Base-by-base conservation (phyloP, 164 flowering plant species). In the Houttuynia cordata region DNA sequence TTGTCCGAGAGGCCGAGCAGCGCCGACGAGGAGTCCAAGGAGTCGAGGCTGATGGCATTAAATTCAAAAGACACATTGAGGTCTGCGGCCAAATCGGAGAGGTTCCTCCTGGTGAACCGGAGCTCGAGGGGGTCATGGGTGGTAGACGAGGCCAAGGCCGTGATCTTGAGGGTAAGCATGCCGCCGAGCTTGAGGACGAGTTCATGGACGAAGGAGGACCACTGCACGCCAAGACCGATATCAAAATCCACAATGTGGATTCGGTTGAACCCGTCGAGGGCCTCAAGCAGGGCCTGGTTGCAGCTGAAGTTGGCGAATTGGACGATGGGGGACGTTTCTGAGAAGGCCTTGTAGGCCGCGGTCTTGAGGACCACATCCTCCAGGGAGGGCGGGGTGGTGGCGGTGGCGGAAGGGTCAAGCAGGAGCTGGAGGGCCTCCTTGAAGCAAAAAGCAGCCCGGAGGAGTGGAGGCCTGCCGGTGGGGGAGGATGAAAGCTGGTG, bases 161-260 rank as follows among this genome's bases (percentile, higher is more conserved):
- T 87, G 56, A 87, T 87, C 62, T 74, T 86, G 24, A 89, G 58
- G 0, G 79, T 69, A 0, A 80, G 82, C 0, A 76, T 58, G 23
- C 88, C 80, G 1, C 76, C 65, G 18, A 50, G 69, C 51, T 78
- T 74, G 57, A 71, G n/a, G 7, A 82, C 71, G 47, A 89, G 84
- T 76, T 89, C 97, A 61, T 89, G 91, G 86, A 89, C 83, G 22
- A 87, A 75, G 20, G 97, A 85, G 40, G 97, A 80, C 97, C 97
- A 89, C 61, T 87, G 91, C 42, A 75, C 88, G 21, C 97, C 97
- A 54, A 73, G 69, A 8, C 94, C 97, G 20, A 89, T 76, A 62
- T 89, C 96, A 24, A 89, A 89, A 61, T 87, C 93, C 0, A 86
- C 62, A 5, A 89, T 74, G 63, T 87, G 94, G 45, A 89, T 77